Evolutionary conservation across 1,284 basidiomycete genomes (phyloP), one percentile per base, ranked within the genome.

Genomic region (Leccinum insigne): DNA sequence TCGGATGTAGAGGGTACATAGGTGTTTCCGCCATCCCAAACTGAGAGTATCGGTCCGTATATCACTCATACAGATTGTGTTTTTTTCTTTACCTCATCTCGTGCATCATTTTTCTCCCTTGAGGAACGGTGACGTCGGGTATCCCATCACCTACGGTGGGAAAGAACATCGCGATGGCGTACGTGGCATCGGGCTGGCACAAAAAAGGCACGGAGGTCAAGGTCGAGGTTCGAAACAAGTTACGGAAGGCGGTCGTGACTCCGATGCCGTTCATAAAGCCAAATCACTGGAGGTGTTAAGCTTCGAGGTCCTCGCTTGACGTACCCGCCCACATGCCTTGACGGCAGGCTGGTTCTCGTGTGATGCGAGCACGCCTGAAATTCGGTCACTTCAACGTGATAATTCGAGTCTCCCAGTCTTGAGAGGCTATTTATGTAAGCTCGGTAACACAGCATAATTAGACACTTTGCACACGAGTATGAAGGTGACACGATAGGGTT

Each of bases 81-180:
- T 10, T 18, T 23, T 13, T 44, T 21, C 2, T n/a, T 59, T 69
- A 38, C 52, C 62, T 62, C 60, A 67, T 44, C 52, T 63, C 52
- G 58, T 40, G 35, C 23, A 11, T 8, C 66, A 5, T 21, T 47
- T 11, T 9, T 44, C 29, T 58, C 38, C 35, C 18, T 60, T 26
- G 67, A 88, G 92, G 95, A 32, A 75, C 80, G 11, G 86, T 99
- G 47, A 99, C 96, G 0, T 98, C 95, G 0, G 97, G 97, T 61
- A 98, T 99, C 67, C 98, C 98, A 7, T 96, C 95, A 1, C 96
- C 96, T 0, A 93, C 95, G 2, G 81, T 96, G 1, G 89, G 88
- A 4, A 89, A 91, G 77, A 98, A 99, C 80, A 94, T 99, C 72
- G 95, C 96, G 7, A 99, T 99, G 97, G 97, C 90, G 0, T 97